phyloP scores from a whole-genome alignment of 2,329 filamentous ascomycete species.

The Aspergillus hortae region DNA sequence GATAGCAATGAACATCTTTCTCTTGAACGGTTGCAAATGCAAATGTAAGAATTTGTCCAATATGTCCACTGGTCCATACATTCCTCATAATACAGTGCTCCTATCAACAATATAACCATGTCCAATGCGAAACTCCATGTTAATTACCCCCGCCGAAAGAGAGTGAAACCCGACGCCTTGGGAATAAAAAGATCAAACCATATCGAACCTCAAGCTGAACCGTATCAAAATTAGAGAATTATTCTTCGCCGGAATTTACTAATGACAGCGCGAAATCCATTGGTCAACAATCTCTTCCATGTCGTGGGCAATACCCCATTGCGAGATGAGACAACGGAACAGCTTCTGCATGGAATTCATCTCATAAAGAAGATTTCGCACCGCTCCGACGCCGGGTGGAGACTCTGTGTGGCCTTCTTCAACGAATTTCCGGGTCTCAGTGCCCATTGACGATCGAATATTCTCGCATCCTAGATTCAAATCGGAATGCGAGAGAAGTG shows the following conservation, averaged over 20 bases:
- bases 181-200: not conserved
- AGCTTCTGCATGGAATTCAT: constrained; percentile 47
- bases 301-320: constrained; percentile 46
- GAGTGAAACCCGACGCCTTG: not conserved
- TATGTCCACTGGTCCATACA: too few relatives aligned
- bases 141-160: too few relatives aligned
- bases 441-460: constrained; percentile 20
- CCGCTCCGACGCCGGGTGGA: constrained; percentile 20
- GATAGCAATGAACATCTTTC: too few relatives aligned
- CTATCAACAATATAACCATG: too few relatives aligned
- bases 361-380: constrained; percentile 45
- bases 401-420: constrained; percentile 24
- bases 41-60: too few relatives aligned
- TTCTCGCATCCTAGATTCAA: constrained; percentile 25
- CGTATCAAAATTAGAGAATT: not conserved
- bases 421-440: constrained; percentile 39
- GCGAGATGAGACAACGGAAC: constrained; percentile 42
- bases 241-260: not conserved
- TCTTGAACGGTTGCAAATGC: too few relatives aligned
- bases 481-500: constrained; percentile 29
- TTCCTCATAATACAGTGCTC: too few relatives aligned
- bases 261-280: constrained; percentile 45
- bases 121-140: too few relatives aligned
- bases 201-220: not conserved
- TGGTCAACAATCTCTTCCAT: constrained; percentile 44